Evolutionary conservation across 345 rosid genomes (phyloP).

Genomic region (Eucalyptus cloeziana): DNA sequence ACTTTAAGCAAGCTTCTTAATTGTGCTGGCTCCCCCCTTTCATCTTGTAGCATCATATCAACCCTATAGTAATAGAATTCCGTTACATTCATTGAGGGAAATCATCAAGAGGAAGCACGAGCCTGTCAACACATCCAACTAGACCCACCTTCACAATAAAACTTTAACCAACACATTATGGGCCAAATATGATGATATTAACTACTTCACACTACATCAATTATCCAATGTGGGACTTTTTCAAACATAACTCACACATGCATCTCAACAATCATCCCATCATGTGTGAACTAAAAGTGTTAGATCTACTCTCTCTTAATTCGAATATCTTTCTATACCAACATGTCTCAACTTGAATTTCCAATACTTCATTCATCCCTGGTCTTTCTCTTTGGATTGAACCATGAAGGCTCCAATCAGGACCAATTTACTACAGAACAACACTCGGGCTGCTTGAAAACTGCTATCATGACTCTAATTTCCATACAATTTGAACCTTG

Average conservation of each 20-base stretch:
- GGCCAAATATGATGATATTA: not conserved
- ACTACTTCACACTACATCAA: not conserved
- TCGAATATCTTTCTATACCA: accelerated
- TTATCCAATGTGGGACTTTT: not conserved
- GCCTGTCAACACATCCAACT: not conserved
- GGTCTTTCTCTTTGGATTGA: not conserved
- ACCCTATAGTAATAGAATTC: not conserved
- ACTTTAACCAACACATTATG: not conserved
- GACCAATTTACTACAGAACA: not conserved
- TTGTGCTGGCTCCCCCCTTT: no score
- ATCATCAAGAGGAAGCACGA: not conserved
- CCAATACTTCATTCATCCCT: not conserved
- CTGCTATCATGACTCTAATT: not conserved
- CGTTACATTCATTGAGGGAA: not conserved
- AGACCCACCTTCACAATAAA: not conserved
- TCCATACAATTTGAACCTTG: not conserved
- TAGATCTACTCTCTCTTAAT: not conserved
- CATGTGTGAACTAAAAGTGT: not conserved
- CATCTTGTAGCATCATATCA: no score
- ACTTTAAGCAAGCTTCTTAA: no score
- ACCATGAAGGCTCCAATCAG: not conserved
- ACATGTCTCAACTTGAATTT: not conserved
- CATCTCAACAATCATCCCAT: not conserved
- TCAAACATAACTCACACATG: not conserved
- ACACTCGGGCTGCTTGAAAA: not conserved